Evolutionary conservation across 768 basidiomycete species (phyloP), one percentile per base, ranked within the genome.

Genomic region (Leccinum sublutescens): DNA sequence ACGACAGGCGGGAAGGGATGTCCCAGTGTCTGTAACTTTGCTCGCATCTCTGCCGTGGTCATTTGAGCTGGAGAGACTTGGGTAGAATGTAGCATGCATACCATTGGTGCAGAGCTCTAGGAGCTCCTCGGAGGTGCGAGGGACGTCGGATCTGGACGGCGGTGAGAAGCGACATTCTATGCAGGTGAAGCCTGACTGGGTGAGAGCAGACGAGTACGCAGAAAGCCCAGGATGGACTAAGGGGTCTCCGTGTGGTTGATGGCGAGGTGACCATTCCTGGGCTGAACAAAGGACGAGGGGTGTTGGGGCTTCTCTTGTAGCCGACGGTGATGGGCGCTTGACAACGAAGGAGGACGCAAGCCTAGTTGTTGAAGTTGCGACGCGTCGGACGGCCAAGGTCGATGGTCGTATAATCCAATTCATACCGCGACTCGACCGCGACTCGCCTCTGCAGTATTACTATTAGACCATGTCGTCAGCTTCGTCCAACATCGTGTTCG

Each of bases 401-500:
- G 47, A 48, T 14, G 45, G 45, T 23, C 21, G 45, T 47, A 47
- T 5, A 34, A 34, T 34, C 45, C 21, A 47, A 47, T 23, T 14
- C 45, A 47, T 47, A n/a, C 17, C 38, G 38, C 7, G 19, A 49
- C 48, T 19, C 12, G 21, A 1, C 14, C 47, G 47, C 23, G 5
- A 14, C 19, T 12, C 19, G 27, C 56, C 19, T 43, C 43, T 45
- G 8, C 55, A 59, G 54, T 51, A 33, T 11, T 31, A 59, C 55
- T 51, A 33, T 12, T 14, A n/a, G 50, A 61, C 38, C 50, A 87
- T 87, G 84, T 75, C 86, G 19, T 77, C 81, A 3, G 74, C 79
- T 14, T 78, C 85, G 45, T 88, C 89, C 1, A 89, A 81, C 71
- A 84, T 96, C 66, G 85, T 97, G 58, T 98, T 98, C 69, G 91